phyloP scores from a whole-genome alignment of 345 rosid species.

The Lepidium didymum region DNA sequence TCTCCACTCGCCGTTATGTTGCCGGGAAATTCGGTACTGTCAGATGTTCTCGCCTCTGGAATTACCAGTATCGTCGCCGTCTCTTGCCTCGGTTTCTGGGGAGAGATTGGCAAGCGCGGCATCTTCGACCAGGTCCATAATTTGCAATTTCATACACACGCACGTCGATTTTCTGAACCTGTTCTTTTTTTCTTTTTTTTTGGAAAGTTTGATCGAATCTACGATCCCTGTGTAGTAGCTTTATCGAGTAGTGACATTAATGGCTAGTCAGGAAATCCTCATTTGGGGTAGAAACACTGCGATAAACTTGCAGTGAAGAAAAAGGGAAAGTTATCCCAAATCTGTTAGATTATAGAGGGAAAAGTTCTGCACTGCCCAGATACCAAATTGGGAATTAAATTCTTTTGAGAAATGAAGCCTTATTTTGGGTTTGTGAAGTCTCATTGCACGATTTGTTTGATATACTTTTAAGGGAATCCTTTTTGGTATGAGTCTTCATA shows the following conservation, averaged over 20 bases:
- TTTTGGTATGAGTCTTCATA: background rate
- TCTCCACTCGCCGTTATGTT: conserved; percentile 30
- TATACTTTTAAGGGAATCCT: background rate
- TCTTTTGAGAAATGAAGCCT: background rate
- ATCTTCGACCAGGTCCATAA: conserved; percentile 50
- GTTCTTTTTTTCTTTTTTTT: background rate
- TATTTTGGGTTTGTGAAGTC: background rate
- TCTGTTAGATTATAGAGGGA: background rate
- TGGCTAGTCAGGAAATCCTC: background rate
- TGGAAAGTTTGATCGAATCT: background rate
- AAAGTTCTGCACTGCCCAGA: background rate
- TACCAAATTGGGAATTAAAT: background rate
- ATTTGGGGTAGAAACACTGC: background rate
- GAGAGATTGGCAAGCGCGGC: conserved; percentile 57
- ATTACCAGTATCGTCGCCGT: conserved; percentile 37
- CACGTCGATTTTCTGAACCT: background rate
- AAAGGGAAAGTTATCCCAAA: background rate
- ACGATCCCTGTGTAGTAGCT: background rate
- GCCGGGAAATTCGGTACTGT: conserved; percentile 40
- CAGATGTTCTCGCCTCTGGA: conserved; percentile 49
- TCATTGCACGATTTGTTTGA: background rate
- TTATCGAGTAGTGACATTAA: conserved; percentile 15
- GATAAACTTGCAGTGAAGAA: background rate
- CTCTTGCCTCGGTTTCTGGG: conserved; percentile 45
- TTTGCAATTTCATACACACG: background rate